A percentile compares a stretch with the other conserved stretches of the same genome.
Conservation (phyloP, 495 filamentous ascomycete genomes). For the Corynascus novoguineensis region DNA sequence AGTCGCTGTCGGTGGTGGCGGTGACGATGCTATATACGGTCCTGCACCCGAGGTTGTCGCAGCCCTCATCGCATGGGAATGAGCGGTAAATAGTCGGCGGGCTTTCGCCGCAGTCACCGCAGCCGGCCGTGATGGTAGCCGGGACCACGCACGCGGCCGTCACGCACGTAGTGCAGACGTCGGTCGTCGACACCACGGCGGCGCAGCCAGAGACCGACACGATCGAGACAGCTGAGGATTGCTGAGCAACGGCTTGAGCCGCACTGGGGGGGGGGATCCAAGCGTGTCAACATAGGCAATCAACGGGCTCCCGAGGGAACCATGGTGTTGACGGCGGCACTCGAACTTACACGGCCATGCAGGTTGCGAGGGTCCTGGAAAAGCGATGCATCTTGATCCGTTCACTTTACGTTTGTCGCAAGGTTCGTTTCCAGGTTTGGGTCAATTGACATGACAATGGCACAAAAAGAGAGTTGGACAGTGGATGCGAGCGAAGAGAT, state of each 20-base stretch:
- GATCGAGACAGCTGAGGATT: neutral
- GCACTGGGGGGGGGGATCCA: no score
- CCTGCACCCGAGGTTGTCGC: conserved; percentile 18
- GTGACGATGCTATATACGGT: conserved; percentile 21
- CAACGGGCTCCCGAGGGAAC: neutral
- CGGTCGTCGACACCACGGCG: conserved; percentile 21
- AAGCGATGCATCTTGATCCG: neutral
- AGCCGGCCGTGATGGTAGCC: conserved; percentile 21
- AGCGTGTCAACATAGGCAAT: neutral
- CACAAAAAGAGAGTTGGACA: neutral
- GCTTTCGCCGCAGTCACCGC: conserved; percentile 14
- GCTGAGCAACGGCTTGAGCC: neutral
- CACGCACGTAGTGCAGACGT: conserved; percentile 26
- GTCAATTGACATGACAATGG: conserved; percentile 5
- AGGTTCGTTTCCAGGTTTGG: neutral
- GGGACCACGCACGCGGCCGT: conserved; percentile 21
- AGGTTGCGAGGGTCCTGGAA: neutral
- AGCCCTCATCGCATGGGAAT: conserved; percentile 22
- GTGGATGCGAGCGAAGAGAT: no score
- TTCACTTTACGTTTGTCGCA: neutral
- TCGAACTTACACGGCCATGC: neutral
- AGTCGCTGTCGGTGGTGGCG: neutral
- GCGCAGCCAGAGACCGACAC: conserved; percentile 21
- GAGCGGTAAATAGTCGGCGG: conserved; percentile 19
- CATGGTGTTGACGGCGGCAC: no score